Conservation (phyloP, 129 eudicot genomes). For the Chrysanthemum lavandulifolium region DNA sequence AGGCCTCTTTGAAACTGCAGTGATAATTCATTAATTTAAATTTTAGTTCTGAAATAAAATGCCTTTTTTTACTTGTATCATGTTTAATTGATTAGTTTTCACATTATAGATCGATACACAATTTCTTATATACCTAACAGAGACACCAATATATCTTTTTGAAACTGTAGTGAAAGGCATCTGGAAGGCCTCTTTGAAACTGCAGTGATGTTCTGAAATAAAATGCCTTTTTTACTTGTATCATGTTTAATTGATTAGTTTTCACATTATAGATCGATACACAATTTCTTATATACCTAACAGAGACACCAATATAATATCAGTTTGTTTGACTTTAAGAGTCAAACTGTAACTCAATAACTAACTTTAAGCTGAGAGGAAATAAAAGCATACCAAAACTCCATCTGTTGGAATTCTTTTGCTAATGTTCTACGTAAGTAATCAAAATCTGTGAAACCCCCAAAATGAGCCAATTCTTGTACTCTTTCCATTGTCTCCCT, state of each 20-base stretch:
- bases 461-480: slow-evolving; percentile 65
- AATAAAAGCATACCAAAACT: slow-evolving; percentile 61
- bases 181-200: too few species aligned
- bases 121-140: slow-evolving; percentile 4
- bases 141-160: neutral
- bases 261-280: slow-evolving; percentile 1
- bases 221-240: neutral
- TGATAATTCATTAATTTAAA: slow-evolving; percentile 9
- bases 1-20: slow-evolving; percentile 86
- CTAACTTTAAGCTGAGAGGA: slow-evolving; percentile 4
- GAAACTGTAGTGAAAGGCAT: too few species aligned
- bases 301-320: neutral
- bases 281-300: slow-evolving; percentile 5
- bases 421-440: slow-evolving; percentile 75
- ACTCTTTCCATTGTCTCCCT: slow-evolving; percentile 77
- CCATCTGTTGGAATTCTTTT: slow-evolving; percentile 82
- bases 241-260: neutral
- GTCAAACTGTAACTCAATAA: slow-evolving; percentile 2
- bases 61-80: neutral
- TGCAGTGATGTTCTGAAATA: too few species aligned
- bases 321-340: slow-evolving; percentile 16
- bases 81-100: neutral
- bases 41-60: neutral
- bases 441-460: slow-evolving; percentile 78
- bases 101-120: slow-evolving; percentile 2